Percentiles rank a stretch among this genome's conserved stretches.
phyloP scores from a whole-genome alignment of 2,329 filamentous ascomycete species.

The Rhynchosporium agropyri region DNA sequence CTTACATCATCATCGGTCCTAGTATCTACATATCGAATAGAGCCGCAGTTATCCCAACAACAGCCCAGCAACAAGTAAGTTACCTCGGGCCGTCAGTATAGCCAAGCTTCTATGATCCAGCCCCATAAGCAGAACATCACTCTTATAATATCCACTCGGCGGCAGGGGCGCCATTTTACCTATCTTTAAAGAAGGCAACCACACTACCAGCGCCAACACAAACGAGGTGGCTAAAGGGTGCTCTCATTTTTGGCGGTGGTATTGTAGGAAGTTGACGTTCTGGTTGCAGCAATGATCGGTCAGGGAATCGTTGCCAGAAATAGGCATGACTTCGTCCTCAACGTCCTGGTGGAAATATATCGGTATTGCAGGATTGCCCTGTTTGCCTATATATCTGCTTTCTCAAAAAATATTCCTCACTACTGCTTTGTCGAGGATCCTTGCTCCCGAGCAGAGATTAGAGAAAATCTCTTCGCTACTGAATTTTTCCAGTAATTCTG shows the following conservation, averaged over 20 bases:
- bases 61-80: neutral
- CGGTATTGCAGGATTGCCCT: conserved; percentile 12
- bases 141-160: conserved; percentile 2
- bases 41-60: neutral
- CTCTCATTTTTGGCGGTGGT: conserved; percentile 8
- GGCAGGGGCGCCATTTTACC: conserved; percentile 16
- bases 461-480: neutral
- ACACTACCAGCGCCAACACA: conserved; percentile 8
- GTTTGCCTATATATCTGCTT: conserved; percentile 16
- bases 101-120: conserved; percentile 1
- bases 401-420: conserved; percentile 16
- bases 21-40: neutral
- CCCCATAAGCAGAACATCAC: neutral
- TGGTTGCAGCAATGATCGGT: conserved; percentile 5
- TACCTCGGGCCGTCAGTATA: conserved; percentile 1
- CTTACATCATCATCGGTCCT: neutral
- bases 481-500: neutral
- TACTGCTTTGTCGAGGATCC: neutral
- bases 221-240: conserved; percentile 2
- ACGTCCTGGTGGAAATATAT: conserved; percentile 19
- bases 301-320: conserved; percentile 12
- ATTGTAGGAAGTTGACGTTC: conserved; percentile 5
- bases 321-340: conserved; percentile 10
- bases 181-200: conserved; percentile 17
- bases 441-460: conserved; percentile 9